These are phyloP conservation scores for Tetrahymena thermophila DNA, from an alignment of 73 alveolate species.

Conservation along the genomic window DNA sequence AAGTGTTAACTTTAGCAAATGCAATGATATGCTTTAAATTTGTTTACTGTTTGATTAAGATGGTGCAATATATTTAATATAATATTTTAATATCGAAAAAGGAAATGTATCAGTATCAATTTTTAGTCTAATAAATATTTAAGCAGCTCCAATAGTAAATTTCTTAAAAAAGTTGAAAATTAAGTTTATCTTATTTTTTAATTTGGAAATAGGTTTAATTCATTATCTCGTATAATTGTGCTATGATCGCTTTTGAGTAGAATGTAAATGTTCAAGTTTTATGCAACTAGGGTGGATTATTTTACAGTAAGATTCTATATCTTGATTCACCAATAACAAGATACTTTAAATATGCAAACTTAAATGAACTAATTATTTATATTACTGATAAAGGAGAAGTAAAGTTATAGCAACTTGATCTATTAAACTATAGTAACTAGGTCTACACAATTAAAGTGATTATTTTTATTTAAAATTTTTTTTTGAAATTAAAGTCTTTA, in stretches of 20 bases:
- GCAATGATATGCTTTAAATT: neutral
- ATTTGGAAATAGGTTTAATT: neutral
- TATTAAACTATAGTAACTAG: neutral
- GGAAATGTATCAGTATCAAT: neutral
- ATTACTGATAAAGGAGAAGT: neutral
- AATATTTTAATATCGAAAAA: too few relatives aligned
- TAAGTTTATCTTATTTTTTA: too few relatives aligned
- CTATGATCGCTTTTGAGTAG: neutral
- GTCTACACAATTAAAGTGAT: neutral
- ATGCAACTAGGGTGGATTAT: neutral
- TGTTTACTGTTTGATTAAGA: neutral
- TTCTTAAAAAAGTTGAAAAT: too few relatives aligned
- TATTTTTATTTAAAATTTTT: neutral
- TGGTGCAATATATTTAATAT: neutral
- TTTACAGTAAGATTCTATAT: neutral
- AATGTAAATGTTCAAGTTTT: neutral
- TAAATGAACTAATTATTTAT: neutral
- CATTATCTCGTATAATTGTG: neutral
- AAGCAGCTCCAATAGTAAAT: neutral
- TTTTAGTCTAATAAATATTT: too few relatives aligned
- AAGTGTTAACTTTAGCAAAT: neutral
- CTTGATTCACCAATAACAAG: neutral
- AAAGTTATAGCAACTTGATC: neutral
- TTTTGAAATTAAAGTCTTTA: neutral
- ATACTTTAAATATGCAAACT: neutral